Conservation (phyloP, 345 rosid genomes). For the Pistacia vera region DNA sequence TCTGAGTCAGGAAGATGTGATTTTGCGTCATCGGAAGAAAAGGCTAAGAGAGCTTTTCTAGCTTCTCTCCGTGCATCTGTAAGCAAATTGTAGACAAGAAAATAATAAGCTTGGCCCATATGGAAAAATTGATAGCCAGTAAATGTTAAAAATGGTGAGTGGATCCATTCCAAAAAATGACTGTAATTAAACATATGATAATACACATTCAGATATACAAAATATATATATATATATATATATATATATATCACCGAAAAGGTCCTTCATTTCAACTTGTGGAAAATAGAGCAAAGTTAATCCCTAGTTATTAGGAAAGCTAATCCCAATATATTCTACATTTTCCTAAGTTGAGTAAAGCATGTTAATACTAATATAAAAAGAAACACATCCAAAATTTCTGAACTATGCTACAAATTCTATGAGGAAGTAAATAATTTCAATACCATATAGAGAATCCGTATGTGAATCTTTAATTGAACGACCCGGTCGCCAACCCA, state of each 20-base stretch:
- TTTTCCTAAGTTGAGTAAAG: not conserved
- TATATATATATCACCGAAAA: too few species aligned
- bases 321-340: not conserved
- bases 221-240: too few species aligned
- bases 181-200: not conserved
- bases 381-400: conserved; percentile 1
- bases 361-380: not conserved
- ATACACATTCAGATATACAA: not conserved
- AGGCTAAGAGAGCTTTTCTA: conserved; percentile 92
- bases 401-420: not conserved
- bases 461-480: conserved; percentile 74
- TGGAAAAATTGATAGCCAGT: not conserved
- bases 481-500: conserved; percentile 97
- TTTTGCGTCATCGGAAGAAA: conserved; percentile 63
- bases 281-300: not conserved
- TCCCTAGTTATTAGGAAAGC: not conserved
- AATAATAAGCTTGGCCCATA: not conserved
- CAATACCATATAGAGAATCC: conserved; percentile 54
- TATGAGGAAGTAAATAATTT: not conserved
- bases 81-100: conserved; percentile 15
- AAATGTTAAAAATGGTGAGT: not conserved
- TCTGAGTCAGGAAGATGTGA: conserved; percentile 34
- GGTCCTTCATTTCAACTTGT: not conserved
- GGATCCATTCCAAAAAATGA: not conserved
- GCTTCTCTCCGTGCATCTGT: conserved; percentile 96